Evolutionary conservation across 164 flowering plant genomes (phyloP).

Genomic region (Chloranthus sessilifolius): DNA sequence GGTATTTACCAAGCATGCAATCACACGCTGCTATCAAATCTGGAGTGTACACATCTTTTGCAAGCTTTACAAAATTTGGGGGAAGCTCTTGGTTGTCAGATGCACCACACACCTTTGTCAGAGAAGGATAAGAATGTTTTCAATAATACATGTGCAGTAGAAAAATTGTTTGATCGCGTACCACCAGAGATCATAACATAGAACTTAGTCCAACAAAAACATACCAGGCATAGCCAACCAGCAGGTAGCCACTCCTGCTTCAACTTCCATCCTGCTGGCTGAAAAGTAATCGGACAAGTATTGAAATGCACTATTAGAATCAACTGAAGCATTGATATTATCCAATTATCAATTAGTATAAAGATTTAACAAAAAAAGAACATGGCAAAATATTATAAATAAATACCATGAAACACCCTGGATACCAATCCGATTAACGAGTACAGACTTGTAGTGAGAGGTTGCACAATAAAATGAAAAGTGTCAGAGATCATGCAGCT

Average conservation of each 20-base stretch:
- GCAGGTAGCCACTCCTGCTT: conserved; percentile 72
- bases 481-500: too few relatives aligned
- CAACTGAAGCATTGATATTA: too few relatives aligned
- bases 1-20: conserved; percentile 91
- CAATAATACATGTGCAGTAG: not conserved
- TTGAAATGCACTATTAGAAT: too few relatives aligned
- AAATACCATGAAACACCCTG: too few relatives aligned
- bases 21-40: conserved; percentile 95
- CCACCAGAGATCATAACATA: not conserved
- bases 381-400: not conserved
- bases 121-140: not conserved
- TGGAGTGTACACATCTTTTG: conserved; percentile 91
- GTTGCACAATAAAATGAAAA: too few relatives aligned
- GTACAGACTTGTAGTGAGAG: too few relatives aligned
- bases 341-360: conserved; percentile 20
- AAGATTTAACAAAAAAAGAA: not conserved
- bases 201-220: conserved; percentile 1
- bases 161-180: not conserved
- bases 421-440: too few relatives aligned
- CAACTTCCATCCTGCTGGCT: conserved; percentile 93
- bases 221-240: conserved; percentile 95
- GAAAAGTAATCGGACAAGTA: too few relatives aligned
- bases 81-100: conserved; percentile 80
- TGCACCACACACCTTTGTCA: conserved; percentile 84
- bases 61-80: conserved; percentile 74